Percentiles rank a stretch among this genome's conserved stretches.
Evolutionary conservation across 768 basidiomycete genomes (phyloP).

Genomic region (Leucosporidium creatinivorum): DNA sequence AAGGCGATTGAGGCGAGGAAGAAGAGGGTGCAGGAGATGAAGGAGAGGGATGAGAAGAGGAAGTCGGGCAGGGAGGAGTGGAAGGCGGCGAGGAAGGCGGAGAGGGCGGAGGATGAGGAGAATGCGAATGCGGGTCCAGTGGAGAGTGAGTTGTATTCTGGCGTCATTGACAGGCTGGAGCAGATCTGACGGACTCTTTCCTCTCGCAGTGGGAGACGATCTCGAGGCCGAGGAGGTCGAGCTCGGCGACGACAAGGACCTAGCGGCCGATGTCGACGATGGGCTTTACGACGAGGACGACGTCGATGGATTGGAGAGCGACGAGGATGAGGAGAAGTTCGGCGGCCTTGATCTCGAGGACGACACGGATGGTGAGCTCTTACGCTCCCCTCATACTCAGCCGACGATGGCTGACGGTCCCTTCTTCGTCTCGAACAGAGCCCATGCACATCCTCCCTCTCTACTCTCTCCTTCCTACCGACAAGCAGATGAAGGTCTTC

Average conservation of each 20-base stretch:
- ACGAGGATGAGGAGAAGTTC: constrained; percentile 54
- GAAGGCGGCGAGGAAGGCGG: constrained; percentile 15
- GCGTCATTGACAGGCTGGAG: neutral
- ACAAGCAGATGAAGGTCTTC: constrained; percentile 93
- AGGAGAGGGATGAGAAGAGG: constrained; percentile 20
- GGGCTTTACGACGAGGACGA: constrained; percentile 58
- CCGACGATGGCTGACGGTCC: constrained; percentile 43
- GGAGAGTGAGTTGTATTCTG: constrained; percentile 9
- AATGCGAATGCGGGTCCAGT: constrained; percentile 1
- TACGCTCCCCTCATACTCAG: neutral
- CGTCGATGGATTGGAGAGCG: constrained; percentile 59
- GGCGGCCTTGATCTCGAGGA: constrained; percentile 49
- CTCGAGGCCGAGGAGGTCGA: constrained; percentile 77
- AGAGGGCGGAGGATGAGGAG: constrained; percentile 4
- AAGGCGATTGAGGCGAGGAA: constrained; percentile 56
- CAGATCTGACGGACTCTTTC: neutral
- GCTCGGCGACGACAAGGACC: constrained; percentile 47
- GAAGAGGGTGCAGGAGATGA: constrained; percentile 8
- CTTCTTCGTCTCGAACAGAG: constrained; percentile 45
- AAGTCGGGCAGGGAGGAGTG: constrained; percentile 23
- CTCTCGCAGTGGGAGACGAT: constrained; percentile 49
- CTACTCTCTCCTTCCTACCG: constrained; percentile 84
- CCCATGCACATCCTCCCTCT: constrained; percentile 93
- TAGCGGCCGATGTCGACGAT: constrained; percentile 42
- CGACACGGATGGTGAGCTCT: constrained; percentile 51